Conservation (phyloP, 768 basidiomycete species). For the Punctularia strigosozonata region DNA sequence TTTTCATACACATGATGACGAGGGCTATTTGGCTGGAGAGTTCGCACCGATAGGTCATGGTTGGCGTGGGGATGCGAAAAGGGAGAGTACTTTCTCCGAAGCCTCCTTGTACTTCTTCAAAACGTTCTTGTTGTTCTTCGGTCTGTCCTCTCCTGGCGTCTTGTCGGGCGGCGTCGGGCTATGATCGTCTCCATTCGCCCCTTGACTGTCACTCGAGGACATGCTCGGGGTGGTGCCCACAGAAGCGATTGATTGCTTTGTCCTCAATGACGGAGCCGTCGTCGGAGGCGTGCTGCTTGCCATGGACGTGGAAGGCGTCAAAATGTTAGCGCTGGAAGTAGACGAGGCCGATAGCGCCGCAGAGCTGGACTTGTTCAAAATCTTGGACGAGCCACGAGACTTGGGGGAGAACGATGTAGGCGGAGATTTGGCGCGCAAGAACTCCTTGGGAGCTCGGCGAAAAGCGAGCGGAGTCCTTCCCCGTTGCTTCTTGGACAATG, state of each 20-base stretch:
- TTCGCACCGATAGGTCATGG: too few species aligned
- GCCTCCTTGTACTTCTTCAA: slow-evolving; percentile 81
- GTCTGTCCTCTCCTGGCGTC: slow-evolving; percentile 22
- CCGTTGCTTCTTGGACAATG: slow-evolving; percentile 44
- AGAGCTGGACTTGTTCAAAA: slow-evolving; percentile 31
- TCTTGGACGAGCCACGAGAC: slow-evolving; percentile 20
- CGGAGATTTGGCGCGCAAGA: slow-evolving; percentile 64
- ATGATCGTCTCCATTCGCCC: slow-evolving; percentile 37
- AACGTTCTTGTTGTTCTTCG: slow-evolving; percentile 57
- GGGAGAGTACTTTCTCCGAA: slow-evolving; percentile 74
- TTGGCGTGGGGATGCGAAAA: slow-evolving; percentile 61
- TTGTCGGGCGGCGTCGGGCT: neutral
- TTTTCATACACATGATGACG: too few species aligned
- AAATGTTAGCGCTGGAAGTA: slow-evolving; percentile 33
- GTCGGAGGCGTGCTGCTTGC: slow-evolving; percentile 27
- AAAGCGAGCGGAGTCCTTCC: slow-evolving; percentile 63
- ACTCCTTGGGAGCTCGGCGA: slow-evolving; percentile 60
- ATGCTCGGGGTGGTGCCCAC: slow-evolving; percentile 52
- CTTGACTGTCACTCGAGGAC: slow-evolving; percentile 49
- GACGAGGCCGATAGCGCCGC: slow-evolving; percentile 36
- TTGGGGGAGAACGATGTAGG: slow-evolving; percentile 27
- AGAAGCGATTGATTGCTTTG: slow-evolving; percentile 69
- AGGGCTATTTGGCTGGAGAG: too few species aligned
- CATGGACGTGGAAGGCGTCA: slow-evolving; percentile 57
- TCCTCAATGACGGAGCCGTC: slow-evolving; percentile 61